phyloP scores from a whole-genome alignment of 352 stramenopile genomes.

The Nannochloropsis limnetica region DNA sequence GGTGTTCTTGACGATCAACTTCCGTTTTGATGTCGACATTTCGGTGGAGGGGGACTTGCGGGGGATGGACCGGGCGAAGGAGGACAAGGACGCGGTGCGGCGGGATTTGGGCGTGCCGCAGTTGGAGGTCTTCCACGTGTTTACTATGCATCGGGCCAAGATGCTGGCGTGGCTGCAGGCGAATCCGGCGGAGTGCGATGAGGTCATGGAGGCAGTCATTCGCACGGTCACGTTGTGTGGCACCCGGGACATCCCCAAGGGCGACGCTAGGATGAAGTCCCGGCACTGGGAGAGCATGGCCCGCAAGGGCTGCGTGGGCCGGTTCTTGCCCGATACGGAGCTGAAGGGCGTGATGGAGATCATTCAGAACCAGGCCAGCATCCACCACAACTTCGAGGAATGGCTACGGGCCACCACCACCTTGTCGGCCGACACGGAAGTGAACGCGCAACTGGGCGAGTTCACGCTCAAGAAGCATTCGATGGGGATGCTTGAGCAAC shows the following conservation, averaged over 20 bases:
- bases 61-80: conserved; percentile 20
- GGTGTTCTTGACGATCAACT: conserved; percentile 74
- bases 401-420: conserved; percentile 48
- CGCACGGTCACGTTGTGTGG: conserved; percentile 71
- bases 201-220: conserved; percentile 69
- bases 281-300: conserved; percentile 66
- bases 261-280: conserved; percentile 59
- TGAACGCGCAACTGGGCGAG: conserved; percentile 79
- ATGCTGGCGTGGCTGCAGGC: conserved; percentile 69
- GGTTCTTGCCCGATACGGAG: conserved; percentile 37
- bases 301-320: conserved; percentile 48
- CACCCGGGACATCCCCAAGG: conserved; percentile 53
- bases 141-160: conserved; percentile 60
- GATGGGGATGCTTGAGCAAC: conserved; percentile 69
- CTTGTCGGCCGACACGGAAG: conserved; percentile 63
- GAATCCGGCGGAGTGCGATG: conserved; percentile 62
- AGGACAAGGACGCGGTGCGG: conserved; percentile 38
- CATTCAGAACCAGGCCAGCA: conserved; percentile 21
- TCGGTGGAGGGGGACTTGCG: conserved; percentile 9
- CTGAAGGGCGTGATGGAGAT: conserved; percentile 37
- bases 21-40: conserved; percentile 59
- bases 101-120: conserved; percentile 62
- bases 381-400: conserved; percentile 44
- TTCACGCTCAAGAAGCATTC: conserved; percentile 81
- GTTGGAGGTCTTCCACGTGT: conserved; percentile 77